Conservation (phyloP, 805 yeast species). For the Saccharomycopsis selenospora region DNA sequence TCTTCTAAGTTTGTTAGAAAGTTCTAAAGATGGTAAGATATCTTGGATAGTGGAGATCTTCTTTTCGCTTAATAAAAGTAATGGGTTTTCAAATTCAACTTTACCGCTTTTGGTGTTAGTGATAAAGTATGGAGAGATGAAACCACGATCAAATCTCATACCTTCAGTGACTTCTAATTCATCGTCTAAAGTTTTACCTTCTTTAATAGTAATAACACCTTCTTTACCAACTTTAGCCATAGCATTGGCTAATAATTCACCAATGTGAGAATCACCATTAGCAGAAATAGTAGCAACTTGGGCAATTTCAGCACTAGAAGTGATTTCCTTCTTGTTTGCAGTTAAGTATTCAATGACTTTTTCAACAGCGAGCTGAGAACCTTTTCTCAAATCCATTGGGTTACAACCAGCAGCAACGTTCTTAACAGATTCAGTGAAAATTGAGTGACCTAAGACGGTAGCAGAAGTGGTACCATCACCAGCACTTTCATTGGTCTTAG, state of each 20-base stretch:
- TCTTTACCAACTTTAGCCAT: conserved; percentile 99
- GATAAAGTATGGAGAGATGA: conserved; percentile 92
- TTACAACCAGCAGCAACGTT: conserved; percentile 98
- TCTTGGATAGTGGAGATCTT: conserved; percentile 86
- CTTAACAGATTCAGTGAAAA: conserved; percentile 90
- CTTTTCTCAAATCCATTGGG: conserved; percentile 97
- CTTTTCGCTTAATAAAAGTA: conserved; percentile 83
- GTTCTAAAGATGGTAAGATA: conserved; percentile 84
- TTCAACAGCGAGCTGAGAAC: conserved; percentile 94
- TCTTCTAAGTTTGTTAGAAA: conserved; percentile 88
- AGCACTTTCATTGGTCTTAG: conserved; percentile 94
- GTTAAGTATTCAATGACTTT: conserved; percentile 82
- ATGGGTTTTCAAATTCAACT: conserved; percentile 92
- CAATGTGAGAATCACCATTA: conserved; percentile 91
- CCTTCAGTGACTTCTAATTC: conserved; percentile 97
- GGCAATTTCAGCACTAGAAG: conserved; percentile 90
- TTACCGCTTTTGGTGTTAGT: conserved; percentile 89
- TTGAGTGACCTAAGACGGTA: conserved; percentile 91
- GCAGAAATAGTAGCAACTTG: conserved; percentile 98
- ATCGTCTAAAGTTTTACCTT: conserved; percentile 94
- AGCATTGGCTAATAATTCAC: conserved; percentile 84
- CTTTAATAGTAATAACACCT: conserved; percentile 97
- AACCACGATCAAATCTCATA: conserved; percentile 97
- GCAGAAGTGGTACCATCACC: conserved; percentile 99
- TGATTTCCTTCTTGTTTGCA: conserved; percentile 82